phyloP scores from a whole-genome alignment of 306 rosid genomes.

The Lithocarpus polystachyus region DNA sequence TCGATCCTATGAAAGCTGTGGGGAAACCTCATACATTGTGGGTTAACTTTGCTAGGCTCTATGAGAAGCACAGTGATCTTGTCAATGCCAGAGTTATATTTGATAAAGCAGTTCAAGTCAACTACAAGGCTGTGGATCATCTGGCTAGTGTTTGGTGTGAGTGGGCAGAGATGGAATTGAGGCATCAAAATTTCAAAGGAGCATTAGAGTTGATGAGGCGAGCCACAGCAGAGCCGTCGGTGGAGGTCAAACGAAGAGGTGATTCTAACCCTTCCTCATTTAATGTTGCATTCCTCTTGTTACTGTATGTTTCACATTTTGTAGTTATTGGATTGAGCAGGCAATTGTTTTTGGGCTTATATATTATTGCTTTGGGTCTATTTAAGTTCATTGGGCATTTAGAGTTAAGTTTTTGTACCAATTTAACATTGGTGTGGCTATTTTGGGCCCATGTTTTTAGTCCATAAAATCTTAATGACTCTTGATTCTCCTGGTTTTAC shows the following conservation, averaged over 20 bases:
- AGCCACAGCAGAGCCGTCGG: conserved; percentile 96
- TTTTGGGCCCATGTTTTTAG: too few relatives aligned
- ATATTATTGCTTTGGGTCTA: too few relatives aligned
- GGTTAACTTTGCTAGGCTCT: conserved; percentile 88
- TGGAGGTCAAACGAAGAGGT: conserved; percentile 94
- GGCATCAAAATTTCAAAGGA: conserved; percentile 70
- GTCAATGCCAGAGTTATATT: conserved; percentile 89
- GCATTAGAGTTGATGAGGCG: conserved; percentile 89
- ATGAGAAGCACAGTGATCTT: conserved; percentile 69
- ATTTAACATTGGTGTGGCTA: too few relatives aligned
- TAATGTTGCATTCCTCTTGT: background rate
- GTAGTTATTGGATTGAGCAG: background rate
- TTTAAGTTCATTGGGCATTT: too few relatives aligned
- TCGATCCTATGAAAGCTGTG: conserved; percentile 92
- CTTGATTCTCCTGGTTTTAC: too few relatives aligned
- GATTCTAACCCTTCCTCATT: conserved; percentile 8
- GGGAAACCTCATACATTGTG: conserved; percentile 97
- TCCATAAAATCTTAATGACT: too few relatives aligned
- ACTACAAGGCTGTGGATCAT: conserved; percentile 85
- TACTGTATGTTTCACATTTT: background rate
- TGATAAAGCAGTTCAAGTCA: conserved; percentile 93
- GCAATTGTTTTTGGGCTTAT: too few relatives aligned
- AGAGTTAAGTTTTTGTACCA: too few relatives aligned
- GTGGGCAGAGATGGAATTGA: conserved; percentile 93
- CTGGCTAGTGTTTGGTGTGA: conserved; percentile 95